Conservation (phyloP, 345 rosid species). For the Pistacia vera region DNA sequence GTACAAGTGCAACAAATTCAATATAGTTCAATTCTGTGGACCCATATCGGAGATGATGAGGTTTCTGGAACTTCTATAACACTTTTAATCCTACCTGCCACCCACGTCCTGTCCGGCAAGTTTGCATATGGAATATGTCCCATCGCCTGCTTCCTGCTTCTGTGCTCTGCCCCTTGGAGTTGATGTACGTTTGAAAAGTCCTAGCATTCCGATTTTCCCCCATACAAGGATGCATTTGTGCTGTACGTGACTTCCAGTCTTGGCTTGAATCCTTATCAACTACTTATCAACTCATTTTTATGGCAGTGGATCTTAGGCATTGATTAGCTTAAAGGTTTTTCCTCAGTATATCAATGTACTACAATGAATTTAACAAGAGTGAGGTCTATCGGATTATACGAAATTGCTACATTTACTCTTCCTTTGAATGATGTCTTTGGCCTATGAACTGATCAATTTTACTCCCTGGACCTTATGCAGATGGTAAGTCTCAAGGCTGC, state of each 20-base stretch:
- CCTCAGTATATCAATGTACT: constrained; percentile 21
- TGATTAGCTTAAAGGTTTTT: constrained; percentile 43
- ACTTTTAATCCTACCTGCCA: constrained; percentile 34
- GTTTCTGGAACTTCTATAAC: constrained; percentile 29
- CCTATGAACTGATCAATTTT: constrained; percentile 54
- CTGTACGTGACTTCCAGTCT: constrained; percentile 28
- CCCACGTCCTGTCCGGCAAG: constrained; percentile 31
- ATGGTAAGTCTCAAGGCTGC: constrained; percentile 33
- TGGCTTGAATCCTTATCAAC: constrained; percentile 39
- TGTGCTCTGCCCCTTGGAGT: constrained; percentile 60
- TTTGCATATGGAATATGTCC: constrained; percentile 31
- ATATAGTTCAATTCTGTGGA: constrained; percentile 44
- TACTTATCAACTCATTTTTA: constrained; percentile 30
- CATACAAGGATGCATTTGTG: constrained; percentile 35
- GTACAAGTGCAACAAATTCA: constrained; percentile 36
- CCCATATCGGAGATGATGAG: constrained; percentile 23
- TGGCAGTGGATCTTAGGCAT: constrained; percentile 56
- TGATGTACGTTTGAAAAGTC: constrained; percentile 49
- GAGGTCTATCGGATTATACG: constrained; percentile 35
- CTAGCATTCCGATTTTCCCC: constrained; percentile 51
- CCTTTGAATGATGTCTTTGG: constrained; percentile 38
- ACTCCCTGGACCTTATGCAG: constrained; percentile 36
- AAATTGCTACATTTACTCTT: constrained; percentile 37
- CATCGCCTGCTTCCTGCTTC: constrained; percentile 36
- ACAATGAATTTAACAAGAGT: constrained; percentile 31